phyloP scores from a whole-genome alignment of 306 rosid species.

The Pterocarpus santalinus region DNA sequence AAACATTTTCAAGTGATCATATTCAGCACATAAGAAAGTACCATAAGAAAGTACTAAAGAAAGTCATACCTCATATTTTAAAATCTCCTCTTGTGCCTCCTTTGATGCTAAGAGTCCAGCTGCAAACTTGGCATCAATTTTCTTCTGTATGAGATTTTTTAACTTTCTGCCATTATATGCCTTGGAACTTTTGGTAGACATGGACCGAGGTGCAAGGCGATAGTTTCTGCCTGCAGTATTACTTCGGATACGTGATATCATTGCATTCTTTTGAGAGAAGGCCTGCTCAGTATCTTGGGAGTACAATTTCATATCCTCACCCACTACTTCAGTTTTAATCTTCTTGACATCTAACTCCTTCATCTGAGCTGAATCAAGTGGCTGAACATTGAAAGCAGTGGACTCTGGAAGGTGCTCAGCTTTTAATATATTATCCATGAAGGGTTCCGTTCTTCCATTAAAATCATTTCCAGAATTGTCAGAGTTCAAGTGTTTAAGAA shows the following conservation, averaged over 20 bases:
- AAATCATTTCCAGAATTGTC: conserved; percentile 51
- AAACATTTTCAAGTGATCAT: not conserved
- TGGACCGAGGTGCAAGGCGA: conserved; percentile 68
- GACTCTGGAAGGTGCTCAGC: conserved; percentile 61
- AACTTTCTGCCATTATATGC: conserved; percentile 64
- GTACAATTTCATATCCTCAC: conserved; percentile 59
- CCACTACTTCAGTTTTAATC: conserved; percentile 58
- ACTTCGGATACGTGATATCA: conserved; percentile 78
- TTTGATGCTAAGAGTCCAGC: conserved; percentile 69
- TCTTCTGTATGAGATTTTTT: conserved; percentile 65
- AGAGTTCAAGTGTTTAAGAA: conserved; percentile 45
- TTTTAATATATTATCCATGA: conserved; percentile 56
- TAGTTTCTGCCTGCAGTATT: conserved; percentile 72
- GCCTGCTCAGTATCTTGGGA: conserved; percentile 60
- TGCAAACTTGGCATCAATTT: conserved; percentile 73
- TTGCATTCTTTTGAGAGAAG: conserved; percentile 70
- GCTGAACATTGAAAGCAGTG: conserved; percentile 58
- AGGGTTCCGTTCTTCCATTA: conserved; percentile 52
- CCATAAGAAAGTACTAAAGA: not conserved
- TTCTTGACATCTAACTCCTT: conserved; percentile 55
- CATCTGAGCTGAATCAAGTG: conserved; percentile 60
- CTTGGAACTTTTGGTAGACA: conserved; percentile 71
- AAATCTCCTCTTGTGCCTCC: conserved; percentile 86
- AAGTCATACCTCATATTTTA: conserved; percentile 71
- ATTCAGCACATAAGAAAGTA: not conserved